Base-by-base conservation (phyloP, 75 land plant genomes). In the Gnetum montanum region DNA sequence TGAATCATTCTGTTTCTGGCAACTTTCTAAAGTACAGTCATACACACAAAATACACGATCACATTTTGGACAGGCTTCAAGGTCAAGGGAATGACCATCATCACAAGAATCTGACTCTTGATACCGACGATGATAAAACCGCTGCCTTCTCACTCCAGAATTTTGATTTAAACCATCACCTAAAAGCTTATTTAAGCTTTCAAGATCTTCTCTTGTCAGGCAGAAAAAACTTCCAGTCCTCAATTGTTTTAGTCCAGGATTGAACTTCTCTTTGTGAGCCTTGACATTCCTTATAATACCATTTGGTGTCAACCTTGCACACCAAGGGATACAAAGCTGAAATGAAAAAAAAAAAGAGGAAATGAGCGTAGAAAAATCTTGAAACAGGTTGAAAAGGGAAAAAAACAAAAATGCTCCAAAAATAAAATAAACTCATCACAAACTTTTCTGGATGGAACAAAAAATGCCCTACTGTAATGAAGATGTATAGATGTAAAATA, bases 311-410 rank as follows among this genome's bases (percentile, higher is more conserved):
- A 90, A 46, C 61, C 72, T 62, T 24, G 64, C 62, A 68, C 90
- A 90, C 19, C 79, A 86, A 52, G 86, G 86, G 11, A 90, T 66
- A 49, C 63, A 43, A n/a, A 90, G 46, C 96, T 90, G 90, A 63
- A 31, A 18, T 16, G 41, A 36, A 52, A 33, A 29, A 19, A 19
- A 45, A 45, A 20, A 45, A 45, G 24, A 45, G 6, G 3, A 45
- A 7, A 19, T n/a, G n/a, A n/a, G n/a, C n/a, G n/a, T n/a, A n/a
- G n/a, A n/a, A n/a, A n/a, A n/a, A n/a, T n/a, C n/a, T n/a, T n/a
- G n/a, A n/a, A n/a, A n/a, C n/a, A n/a, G n/a, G n/a, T n/a, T n/a
- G n/a, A n/a, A n/a, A n/a, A n/a, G n/a, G n/a, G n/a, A n/a, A n/a
- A n/a, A n/a, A n/a, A n/a, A n/a, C n/a, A n/a, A n/a, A n/a, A n/a